These are phyloP conservation scores for Phialophora verrucosa DNA, from an alignment of 2,329 filamentous ascomycete species.

Conservation along the genomic window DNA sequence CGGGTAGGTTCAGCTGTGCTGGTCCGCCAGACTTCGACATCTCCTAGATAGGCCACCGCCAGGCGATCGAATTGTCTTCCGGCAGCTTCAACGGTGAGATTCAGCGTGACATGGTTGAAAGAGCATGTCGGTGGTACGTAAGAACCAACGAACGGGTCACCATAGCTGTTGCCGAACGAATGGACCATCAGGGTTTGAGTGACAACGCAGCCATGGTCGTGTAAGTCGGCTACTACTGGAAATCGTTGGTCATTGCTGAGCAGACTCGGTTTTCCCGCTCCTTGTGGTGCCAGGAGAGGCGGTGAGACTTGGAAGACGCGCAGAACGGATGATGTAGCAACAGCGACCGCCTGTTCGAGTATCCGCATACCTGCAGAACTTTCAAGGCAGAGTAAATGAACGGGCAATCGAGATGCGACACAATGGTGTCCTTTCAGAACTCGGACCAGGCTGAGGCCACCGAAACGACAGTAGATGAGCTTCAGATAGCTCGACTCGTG, in stretches of 20 bases:
- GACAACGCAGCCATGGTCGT: neutral
- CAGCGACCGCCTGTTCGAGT: conserved; percentile 1
- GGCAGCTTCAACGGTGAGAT: conserved; percentile 12
- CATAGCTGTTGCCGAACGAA: conserved; percentile 18
- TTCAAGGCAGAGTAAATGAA: neutral
- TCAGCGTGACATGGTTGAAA: conserved; percentile 14
- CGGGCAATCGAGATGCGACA: neutral
- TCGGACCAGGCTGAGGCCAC: neutral
- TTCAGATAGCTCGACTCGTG: neutral
- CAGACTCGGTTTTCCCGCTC: neutral
- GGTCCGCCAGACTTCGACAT: conserved; percentile 15
- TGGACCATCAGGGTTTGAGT: conserved; percentile 10
- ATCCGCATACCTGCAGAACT: neutral
- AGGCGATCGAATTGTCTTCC: conserved; percentile 14
- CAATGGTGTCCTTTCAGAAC: neutral
- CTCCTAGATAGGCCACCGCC: conserved; percentile 8
- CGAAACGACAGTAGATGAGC: neutral
- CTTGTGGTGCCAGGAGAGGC: conserved; percentile 1
- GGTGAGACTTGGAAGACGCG: conserved; percentile 10
- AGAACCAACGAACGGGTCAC: conserved; percentile 4
- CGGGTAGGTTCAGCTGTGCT: conserved; percentile 14
- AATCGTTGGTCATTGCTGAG: neutral
- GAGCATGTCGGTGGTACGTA: conserved; percentile 4
- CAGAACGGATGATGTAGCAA: neutral
- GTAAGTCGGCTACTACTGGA: neutral